Evolutionary conservation across 2,329 filamentous ascomycete species (phyloP), one percentile per base, ranked within the genome.

Genomic region (Calonectria pseudoreteaudii): DNA sequence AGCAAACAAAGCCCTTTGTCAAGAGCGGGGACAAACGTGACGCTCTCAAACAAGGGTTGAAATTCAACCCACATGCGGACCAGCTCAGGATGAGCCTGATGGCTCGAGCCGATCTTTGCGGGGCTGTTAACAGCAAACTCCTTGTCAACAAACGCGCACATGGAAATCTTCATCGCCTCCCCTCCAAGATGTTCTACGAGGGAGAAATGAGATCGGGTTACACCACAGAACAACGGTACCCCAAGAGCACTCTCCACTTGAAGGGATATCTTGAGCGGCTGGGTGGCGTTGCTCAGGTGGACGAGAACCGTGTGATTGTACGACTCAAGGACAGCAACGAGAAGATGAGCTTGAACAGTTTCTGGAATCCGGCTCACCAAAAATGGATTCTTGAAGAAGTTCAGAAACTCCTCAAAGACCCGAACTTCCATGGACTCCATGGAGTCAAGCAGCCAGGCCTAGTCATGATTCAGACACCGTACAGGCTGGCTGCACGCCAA

Each of bases 381-480:
- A 49, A 73, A 0, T 88, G 86, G 83, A 79, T 87, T 0, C 78
- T 86, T 38, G 47, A 75, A 0, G 80, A 84, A 11, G 82, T 83
- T 0, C 65, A 76, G 13, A 76, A 80, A 34, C 78, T 87, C 0
- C 70, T 87, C 4, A 41, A 68, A 4, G 82, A 86, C 64, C 20
- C 73, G 0, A 18, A 78, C 0, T 88, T 88, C 53, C 73, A 73
- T 5, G 82, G 80, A 14, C 73, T 84, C 0, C 78, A 80, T 0
- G 75, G 80, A 4, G 28, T 68, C 0, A 66, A 58, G 1, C 58
- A 75, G 16, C 79, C 80, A 0, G 87, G 87, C 0, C 83, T 80
- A 0, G 83, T 89, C n/a, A 81, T 89, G 70, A 84, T 89, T 2
- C 81, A 87, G 14, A 84, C 87, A 0, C 87, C 87, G 0, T 89